Evolutionary conservation across 2,329 filamentous ascomycete genomes (phyloP), one percentile per base, ranked within the genome.

Genomic region (Orbilia ellipsospora): DNA sequence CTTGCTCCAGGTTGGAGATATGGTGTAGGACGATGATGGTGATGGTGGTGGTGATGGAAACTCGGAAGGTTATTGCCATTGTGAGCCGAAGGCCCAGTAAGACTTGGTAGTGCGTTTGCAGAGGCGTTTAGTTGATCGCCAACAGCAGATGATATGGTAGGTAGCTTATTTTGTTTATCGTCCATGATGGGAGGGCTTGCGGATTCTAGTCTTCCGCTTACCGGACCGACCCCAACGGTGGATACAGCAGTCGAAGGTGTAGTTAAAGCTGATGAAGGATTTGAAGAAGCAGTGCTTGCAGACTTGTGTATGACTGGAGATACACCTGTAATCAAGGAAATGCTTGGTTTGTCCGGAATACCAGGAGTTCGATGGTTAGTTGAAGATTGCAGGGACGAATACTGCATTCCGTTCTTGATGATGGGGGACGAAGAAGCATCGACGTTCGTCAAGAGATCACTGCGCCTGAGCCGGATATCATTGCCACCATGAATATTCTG

Each of bases 21-120:
- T 12, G 61, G 42, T 44, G 62, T 59, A 28, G 52, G 48, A 23
- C 62, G 65, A 48, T 60, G 67, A 40, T 61, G 48, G 28, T 67
- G 65, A 48, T 60, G 67, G 40, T 77, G 67, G 28, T 77, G 67
- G 36, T 77, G 67, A 36, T 77, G 65, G 42, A 72, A 72, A 28
- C 66, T 77, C 20, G 67, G 65, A 8, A 77, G 56, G 28, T 23
- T 66, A 55, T 55, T 77, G 44, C 54, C 28, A 61, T 23, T 50
- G 23, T 72, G 62, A 6, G 60, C 23, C 16, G 59, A 23, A 28
- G 70, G 59, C 20, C 59, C 44, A 13, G 64, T 20, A 4, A 76
- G 44, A 23, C 73, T 66, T 7, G 63, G 70, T 6, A 75, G 66
- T 12, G 64, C 44, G 23, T 57, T 44, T 51, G 52, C 7, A 5